These are phyloP conservation scores for Sambucus nigra DNA, from an alignment of 129 eudicot species.

Conservation along the genomic window DNA sequence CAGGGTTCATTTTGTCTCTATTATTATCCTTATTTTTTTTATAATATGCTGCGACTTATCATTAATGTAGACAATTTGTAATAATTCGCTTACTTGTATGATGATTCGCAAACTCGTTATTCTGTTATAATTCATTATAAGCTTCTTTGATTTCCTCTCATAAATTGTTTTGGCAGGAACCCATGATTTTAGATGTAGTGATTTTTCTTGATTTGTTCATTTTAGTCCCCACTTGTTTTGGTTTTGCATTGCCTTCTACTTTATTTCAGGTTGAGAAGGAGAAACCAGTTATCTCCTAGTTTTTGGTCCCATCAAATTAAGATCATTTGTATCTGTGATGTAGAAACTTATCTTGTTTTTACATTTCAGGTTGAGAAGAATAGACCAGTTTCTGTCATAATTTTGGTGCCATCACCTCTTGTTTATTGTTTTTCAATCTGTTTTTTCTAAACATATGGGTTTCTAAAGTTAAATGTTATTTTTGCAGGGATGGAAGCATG, in stretches of 20 bases:
- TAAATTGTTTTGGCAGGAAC: too few species aligned
- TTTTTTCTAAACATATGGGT: background rate
- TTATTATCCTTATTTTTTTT: background rate
- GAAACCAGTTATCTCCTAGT: slow-evolving; percentile 4
- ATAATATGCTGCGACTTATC: background rate
- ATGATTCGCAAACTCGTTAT: too few species aligned
- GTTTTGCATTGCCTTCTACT: background rate
- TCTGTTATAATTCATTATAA: background rate
- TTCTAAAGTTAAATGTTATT: slow-evolving; percentile 17
- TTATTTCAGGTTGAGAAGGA: slow-evolving; percentile 21
- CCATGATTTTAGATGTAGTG: too few species aligned
- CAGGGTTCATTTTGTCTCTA: slow-evolving; percentile 7
- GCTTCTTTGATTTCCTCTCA: background rate
- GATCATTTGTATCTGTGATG: background rate
- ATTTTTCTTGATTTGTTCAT: too few species aligned
- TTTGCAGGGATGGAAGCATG: slow-evolving; percentile 58
- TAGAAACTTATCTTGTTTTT: background rate
- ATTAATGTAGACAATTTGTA: too few species aligned
- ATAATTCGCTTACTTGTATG: background rate
- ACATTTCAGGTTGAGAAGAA: slow-evolving; percentile 1
- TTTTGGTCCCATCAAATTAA: background rate
- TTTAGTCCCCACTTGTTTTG: background rate
- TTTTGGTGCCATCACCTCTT: background rate
- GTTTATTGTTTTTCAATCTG: background rate
- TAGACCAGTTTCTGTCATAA: background rate